phyloP scores from a whole-genome alignment of 2,329 filamentous ascomycete species.

The Colletotrichum orbiculare region DNA sequence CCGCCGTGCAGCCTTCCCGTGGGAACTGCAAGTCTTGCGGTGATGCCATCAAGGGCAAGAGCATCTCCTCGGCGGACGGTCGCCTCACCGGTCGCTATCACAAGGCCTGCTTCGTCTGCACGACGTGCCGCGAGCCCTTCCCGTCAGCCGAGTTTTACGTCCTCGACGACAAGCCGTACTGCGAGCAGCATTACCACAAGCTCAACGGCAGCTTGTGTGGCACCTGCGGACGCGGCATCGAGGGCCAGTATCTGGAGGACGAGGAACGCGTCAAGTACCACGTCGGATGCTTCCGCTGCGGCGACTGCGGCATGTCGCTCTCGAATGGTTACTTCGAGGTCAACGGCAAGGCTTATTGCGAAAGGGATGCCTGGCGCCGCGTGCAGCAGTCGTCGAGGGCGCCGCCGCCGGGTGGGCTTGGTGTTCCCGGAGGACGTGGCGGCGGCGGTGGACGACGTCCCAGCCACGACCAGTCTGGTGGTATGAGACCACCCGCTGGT shows the following conservation, averaged over 20 bases:
- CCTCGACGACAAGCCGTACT: slow-evolving; percentile 86
- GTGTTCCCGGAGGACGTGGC: slow-evolving; percentile 15
- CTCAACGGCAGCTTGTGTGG: slow-evolving; percentile 89
- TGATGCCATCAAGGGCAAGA: slow-evolving; percentile 85
- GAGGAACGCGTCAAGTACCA: slow-evolving; percentile 84
- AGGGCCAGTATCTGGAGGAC: slow-evolving; percentile 93
- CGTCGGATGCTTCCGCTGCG: slow-evolving; percentile 85
- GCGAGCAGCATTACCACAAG: slow-evolving; percentile 91
- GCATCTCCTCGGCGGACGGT: slow-evolving; percentile 92
- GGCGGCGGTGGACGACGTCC: slow-evolving; percentile 27
- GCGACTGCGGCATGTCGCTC: slow-evolving; percentile 78
- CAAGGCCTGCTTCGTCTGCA: slow-evolving; percentile 93
- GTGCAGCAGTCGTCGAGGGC: slow-evolving; percentile 51
- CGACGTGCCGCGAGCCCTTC: slow-evolving; percentile 84
- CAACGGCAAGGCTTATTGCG: slow-evolving; percentile 82
- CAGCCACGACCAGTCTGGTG: slow-evolving; percentile 35
- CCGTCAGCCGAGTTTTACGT: slow-evolving; percentile 93
- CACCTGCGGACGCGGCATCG: slow-evolving; percentile 85
- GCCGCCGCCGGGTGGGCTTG: slow-evolving; percentile 29
- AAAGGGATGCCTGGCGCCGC: slow-evolving; percentile 80
- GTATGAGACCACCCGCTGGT: slow-evolving; percentile 35
- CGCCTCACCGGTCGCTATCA: slow-evolving; percentile 93
- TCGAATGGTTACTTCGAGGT: slow-evolving; percentile 93
- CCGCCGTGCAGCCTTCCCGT: slow-evolving; percentile 59
- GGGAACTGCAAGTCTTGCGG: slow-evolving; percentile 87